Evolutionary conservation across 2,329 filamentous ascomycete genomes (phyloP).

Genomic region (Penicillium decumbens): DNA sequence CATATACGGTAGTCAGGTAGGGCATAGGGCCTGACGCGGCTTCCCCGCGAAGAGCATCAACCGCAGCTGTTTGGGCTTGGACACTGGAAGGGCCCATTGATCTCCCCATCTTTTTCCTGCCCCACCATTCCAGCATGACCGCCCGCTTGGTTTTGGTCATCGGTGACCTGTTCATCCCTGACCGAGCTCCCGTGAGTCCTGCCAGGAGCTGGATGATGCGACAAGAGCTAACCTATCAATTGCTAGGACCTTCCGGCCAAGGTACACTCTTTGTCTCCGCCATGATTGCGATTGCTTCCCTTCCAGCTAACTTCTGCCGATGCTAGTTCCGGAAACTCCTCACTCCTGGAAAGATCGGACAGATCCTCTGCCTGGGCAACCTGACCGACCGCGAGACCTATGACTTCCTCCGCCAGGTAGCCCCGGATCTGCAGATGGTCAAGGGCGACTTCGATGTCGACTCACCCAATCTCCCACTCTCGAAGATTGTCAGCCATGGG

Average conservation of each 20-base stretch:
- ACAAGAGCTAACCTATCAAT: constrained; percentile 12
- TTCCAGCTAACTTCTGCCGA: constrained; percentile 2
- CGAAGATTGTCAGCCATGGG: constrained; percentile 67
- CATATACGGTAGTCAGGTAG: constrained; percentile 1
- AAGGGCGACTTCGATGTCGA: constrained; percentile 67
- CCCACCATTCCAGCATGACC: constrained; percentile 53
- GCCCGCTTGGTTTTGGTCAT: constrained; percentile 88
- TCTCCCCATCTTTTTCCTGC: constrained; percentile 1
- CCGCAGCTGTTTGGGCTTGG: constrained; percentile 1
- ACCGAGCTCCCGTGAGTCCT: constrained; percentile 67
- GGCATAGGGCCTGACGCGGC: constrained; percentile 17
- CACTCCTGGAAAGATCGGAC: constrained; percentile 75
- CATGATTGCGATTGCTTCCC: neutral
- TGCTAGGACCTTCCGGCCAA: constrained; percentile 74
- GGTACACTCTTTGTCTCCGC: constrained; percentile 48
- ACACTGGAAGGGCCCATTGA: constrained; percentile 30
- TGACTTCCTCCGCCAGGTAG: constrained; percentile 71
- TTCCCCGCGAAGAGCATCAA: constrained; percentile 20
- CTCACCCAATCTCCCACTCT: constrained; percentile 60
- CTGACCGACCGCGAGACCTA: constrained; percentile 75
- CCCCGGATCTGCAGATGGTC: constrained; percentile 66
- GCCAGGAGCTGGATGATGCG: constrained; percentile 9
- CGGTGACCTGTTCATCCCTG: constrained; percentile 89
- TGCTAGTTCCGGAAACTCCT: constrained; percentile 77
- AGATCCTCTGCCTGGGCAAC: constrained; percentile 75